Evolutionary conservation across 2,329 filamentous ascomycete genomes (phyloP).

Genomic region (Nectriaceae sp.): DNA sequence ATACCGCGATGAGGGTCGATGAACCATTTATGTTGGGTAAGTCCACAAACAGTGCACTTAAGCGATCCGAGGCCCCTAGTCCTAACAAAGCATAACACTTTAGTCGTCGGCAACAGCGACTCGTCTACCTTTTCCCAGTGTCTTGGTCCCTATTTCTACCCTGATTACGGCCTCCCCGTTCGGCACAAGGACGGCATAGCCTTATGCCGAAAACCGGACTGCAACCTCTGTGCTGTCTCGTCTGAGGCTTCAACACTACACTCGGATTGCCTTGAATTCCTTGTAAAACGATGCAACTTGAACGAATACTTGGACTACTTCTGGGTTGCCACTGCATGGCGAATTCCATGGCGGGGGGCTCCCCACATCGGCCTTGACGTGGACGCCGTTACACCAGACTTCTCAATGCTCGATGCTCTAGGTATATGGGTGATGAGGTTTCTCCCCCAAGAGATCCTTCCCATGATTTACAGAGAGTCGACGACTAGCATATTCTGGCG

Average conservation of each 20-base stretch:
- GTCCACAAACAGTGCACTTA: neutral
- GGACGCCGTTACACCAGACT: slow-evolving; percentile 1
- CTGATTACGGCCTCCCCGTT: slow-evolving; percentile 8
- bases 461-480: slow-evolving; percentile 9
- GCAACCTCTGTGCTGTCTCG: slow-evolving; percentile 7
- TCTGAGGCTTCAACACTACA: slow-evolving; percentile 11
- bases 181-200: slow-evolving; percentile 1
- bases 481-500: slow-evolving; percentile 8
- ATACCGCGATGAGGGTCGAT: slow-evolving; percentile 8
- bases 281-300: slow-evolving; percentile 3
- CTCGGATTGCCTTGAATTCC: slow-evolving; percentile 11
- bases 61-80: neutral
- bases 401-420: neutral
- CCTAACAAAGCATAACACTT: neutral
- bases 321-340: slow-evolving; percentile 11
- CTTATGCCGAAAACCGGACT: slow-evolving; percentile 10
- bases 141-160: slow-evolving; percentile 11
- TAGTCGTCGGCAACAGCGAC: slow-evolving; percentile 11
- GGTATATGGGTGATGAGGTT: slow-evolving; percentile 3
- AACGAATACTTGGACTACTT: slow-evolving; percentile 4
- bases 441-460: slow-evolving; percentile 13
- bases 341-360: slow-evolving; percentile 13
- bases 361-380: slow-evolving; percentile 10
- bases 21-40: slow-evolving; percentile 11
- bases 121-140: slow-evolving; percentile 9